A percentile compares a stretch with the other conserved stretches of the same genome.
Evolutionary conservation across 2,329 filamentous ascomycete species (phyloP).

Genomic region (Alternaria postmessia): DNA sequence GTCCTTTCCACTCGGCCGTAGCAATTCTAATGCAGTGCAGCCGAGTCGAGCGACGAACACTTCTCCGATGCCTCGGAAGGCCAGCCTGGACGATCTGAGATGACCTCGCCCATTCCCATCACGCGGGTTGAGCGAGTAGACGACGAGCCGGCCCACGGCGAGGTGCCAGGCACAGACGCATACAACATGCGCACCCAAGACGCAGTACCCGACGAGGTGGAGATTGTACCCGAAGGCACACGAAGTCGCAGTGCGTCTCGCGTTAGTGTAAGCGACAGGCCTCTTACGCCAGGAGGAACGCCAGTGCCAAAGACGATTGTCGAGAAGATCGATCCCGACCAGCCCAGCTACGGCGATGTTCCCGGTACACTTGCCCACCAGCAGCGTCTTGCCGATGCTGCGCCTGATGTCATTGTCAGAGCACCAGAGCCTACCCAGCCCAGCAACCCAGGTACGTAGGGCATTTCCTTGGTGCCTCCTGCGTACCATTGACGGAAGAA

Average conservation of each 20-base stretch:
- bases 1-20: background rate
- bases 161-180: slow-evolving; percentile 68
- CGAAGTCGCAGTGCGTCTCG: slow-evolving; percentile 51
- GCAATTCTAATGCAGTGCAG: slow-evolving; percentile 22
- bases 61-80: slow-evolving; percentile 73
- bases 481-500: slow-evolving; percentile 69
- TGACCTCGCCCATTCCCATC: slow-evolving; percentile 64
- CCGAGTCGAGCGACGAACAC: slow-evolving; percentile 65
- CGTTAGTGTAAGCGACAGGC: slow-evolving; percentile 56
- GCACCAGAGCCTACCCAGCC: slow-evolving; percentile 53
- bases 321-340: slow-evolving; percentile 66
- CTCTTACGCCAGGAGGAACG: slow-evolving; percentile 60
- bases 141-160: slow-evolving; percentile 65
- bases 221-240: slow-evolving; percentile 59
- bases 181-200: slow-evolving; percentile 66
- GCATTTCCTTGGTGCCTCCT: slow-evolving; percentile 53
- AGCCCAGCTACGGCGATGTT: slow-evolving; percentile 67
- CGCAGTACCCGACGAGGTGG: slow-evolving; percentile 70
- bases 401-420: slow-evolving; percentile 65
- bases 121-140: slow-evolving; percentile 72
- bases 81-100: slow-evolving; percentile 51
- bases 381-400: slow-evolving; percentile 65
- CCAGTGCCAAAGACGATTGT: slow-evolving; percentile 67
- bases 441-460: slow-evolving; percentile 65
- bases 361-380: slow-evolving; percentile 68